Conservation (phyloP, 2,329 filamentous ascomycete genomes). For the Lachnellula subtilissima region DNA sequence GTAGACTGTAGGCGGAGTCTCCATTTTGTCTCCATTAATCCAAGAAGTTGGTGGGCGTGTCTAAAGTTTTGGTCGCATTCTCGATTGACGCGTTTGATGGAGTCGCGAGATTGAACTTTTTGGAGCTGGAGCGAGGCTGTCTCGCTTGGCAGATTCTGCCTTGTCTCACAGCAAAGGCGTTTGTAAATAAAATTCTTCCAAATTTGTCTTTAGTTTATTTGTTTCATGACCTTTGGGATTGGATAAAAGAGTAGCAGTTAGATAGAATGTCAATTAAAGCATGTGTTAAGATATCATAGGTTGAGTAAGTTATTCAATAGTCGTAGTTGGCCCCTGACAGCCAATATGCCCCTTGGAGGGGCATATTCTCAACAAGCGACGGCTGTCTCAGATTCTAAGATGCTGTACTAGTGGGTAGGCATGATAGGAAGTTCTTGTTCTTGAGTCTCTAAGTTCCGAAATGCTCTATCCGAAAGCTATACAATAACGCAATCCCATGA, state of each 20-base stretch:
- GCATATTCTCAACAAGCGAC: no score
- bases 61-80: conserved; percentile 21
- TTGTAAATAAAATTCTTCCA: no score
- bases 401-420: no score
- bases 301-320: no score
- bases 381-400: no score
- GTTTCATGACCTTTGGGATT: no score
- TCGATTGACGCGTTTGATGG: conserved; percentile 13
- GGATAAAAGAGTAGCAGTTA: no score
- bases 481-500: conserved; percentile 4
- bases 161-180: background rate
- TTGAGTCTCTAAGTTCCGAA: background rate
- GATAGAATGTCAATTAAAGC: no score
- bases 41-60: conserved; percentile 10
- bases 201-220: background rate
- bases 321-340: no score
- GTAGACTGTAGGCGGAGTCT: conserved; percentile 55
- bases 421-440: background rate
- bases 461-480: conserved; percentile 5
- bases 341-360: no score
- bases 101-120: background rate
- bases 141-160: background rate
- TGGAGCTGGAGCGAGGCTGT: background rate
- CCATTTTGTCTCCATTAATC: conserved; percentile 65
- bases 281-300: no score